Evolutionary conservation across 108 stramenopile genomes (phyloP).

Genomic region (Phaeodactylum tricornutum): DNA sequence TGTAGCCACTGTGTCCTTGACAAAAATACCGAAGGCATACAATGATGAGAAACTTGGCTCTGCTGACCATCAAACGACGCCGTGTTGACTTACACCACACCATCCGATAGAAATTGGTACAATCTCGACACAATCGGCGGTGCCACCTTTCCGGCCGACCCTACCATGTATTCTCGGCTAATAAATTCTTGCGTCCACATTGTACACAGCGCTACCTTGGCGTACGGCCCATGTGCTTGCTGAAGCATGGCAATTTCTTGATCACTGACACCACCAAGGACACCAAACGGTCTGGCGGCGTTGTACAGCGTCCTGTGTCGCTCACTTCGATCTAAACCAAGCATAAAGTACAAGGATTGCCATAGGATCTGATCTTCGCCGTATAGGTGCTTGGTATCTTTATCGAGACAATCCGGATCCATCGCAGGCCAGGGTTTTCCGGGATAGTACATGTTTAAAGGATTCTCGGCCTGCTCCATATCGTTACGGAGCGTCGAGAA

Average conservation of each 20-base stretch:
- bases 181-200: constrained; percentile 67
- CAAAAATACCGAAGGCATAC: not conserved
- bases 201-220: constrained; percentile 45
- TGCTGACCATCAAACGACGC: not conserved
- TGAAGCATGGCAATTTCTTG: constrained; percentile 34
- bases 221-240: constrained; percentile 40
- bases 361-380: constrained; percentile 1
- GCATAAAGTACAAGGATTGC: constrained; percentile 24
- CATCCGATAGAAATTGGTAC: constrained; percentile 47
- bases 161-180: constrained; percentile 41
- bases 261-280: constrained; percentile 61
- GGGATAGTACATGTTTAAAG: constrained; percentile 44
- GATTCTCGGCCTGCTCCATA: constrained; percentile 38
- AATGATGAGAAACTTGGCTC: not conserved
- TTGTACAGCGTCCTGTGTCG: constrained; percentile 52
- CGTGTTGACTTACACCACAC: too few species aligned
- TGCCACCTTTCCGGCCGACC: constrained; percentile 37
- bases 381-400: constrained; percentile 3
- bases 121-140: constrained; percentile 46
- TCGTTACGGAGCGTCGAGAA: constrained; percentile 54
- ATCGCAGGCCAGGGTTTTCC: constrained; percentile 39
- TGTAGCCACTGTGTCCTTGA: constrained; percentile 45
- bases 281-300: constrained; percentile 51
- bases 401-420: constrained; percentile 25
- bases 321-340: constrained; percentile 35